Evolutionary conservation across 116 monocot genomes (phyloP).

Genomic region (Dioscorea cayenensis): DNA sequence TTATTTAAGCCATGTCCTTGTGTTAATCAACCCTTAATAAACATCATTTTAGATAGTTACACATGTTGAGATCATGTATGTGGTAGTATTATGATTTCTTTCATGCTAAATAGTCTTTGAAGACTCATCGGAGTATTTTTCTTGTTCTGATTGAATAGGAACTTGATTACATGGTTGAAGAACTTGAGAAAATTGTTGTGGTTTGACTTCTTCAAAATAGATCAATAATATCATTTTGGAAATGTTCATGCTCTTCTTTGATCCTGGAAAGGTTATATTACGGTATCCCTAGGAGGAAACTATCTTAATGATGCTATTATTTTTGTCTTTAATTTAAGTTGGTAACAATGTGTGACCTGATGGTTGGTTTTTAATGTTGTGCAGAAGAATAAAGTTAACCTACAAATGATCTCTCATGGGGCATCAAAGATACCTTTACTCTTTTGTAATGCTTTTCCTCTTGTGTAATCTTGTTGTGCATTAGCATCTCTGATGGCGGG

Average conservation of each 20-base stretch:
- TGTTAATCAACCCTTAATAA: neutral
- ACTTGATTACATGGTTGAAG: conserved; percentile 93
- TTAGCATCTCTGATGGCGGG: conserved; percentile 20
- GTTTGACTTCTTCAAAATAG: conserved; percentile 84
- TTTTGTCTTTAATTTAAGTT: neutral
- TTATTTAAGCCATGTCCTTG: neutral
- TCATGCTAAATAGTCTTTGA: too few relatives aligned
- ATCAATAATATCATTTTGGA: conserved; percentile 95
- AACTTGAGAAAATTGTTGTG: conserved; percentile 87
- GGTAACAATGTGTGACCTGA: neutral
- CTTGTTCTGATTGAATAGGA: conserved; percentile 35
- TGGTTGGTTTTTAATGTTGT: conserved; percentile 79
- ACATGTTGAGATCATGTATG: too few relatives aligned
- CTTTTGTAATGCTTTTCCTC: too few relatives aligned
- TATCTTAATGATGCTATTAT: neutral
- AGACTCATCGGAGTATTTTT: neutral
- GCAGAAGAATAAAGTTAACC: conserved; percentile 67
- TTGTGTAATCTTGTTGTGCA: neutral
- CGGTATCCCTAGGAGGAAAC: neutral
- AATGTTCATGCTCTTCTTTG: conserved; percentile 87
- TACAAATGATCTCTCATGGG: conserved; percentile 99
- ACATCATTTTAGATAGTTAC: too few relatives aligned
- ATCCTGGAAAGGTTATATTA: conserved; percentile 70
- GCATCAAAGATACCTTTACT: conserved; percentile 69
- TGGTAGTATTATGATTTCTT: too few relatives aligned